Evolutionary conservation across 208 protist species (phyloP), one percentile per base, ranked within the genome.

Genomic region (Zelonia costaricensis): DNA sequence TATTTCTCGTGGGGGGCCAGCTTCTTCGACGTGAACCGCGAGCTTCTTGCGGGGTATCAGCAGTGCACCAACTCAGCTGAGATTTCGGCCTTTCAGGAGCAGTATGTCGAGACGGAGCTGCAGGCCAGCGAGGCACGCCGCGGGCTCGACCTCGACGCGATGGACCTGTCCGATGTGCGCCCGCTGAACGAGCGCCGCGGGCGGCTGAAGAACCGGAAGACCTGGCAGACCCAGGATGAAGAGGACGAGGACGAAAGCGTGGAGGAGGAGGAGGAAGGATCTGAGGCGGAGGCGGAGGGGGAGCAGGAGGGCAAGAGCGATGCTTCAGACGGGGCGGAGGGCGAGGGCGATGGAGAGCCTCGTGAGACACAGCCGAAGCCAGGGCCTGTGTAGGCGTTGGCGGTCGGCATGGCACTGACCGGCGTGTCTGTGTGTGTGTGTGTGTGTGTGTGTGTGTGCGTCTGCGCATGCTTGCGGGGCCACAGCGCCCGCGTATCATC

Each of bases 1-100:
- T 92, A 97, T 64, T 99, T 99, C 55, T 94, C 88, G 36, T 99
- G 97, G 97, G 99, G 98, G 27, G 80, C 85, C 10, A 87, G 80
- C 20, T 99, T 99, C 64, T 96, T 99, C 54, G 78, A 94, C 48
- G 69, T 99, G 10, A 99, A 98, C 67, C 72, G 64, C 12, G 95
- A 98, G 56, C 66, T 98, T 9, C 78, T 99, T n/a, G 88, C 95
- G 12, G 77, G 78, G 12, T 94, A 96, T 45, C 69, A 64, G 44
- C 35, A 25, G 30, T 93, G 90, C 68, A 35, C 67, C 6, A 81
- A 84, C 59, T 63, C 78, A 22, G 78, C 60, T 12, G 86, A 91
- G 62, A 63, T 96, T 10, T 39, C 47, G 15, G 82, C 76, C 0
- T 92, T 92, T 57, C 90, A 96, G 75, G 73, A 86, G 7, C 39